Percentiles rank a stretch among this genome's conserved stretches.
Conservation (phyloP, 2,329 filamentous ascomycete genomes). For the Fusarium nisikadoi region DNA sequence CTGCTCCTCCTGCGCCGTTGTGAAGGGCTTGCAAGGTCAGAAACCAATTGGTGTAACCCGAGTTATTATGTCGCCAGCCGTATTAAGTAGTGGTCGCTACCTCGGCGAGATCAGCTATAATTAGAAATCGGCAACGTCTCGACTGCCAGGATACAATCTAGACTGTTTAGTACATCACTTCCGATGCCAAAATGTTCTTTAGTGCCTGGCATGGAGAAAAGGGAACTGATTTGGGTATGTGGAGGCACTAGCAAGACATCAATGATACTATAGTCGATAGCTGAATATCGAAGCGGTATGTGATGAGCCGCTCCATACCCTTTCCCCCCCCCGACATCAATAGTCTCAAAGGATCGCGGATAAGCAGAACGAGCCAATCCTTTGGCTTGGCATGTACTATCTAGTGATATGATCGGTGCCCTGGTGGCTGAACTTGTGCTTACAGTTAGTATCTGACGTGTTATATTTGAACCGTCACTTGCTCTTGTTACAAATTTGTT, state of each 20-base stretch:
- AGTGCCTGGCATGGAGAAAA: background rate
- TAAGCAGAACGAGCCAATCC: background rate
- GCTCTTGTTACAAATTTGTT: background rate
- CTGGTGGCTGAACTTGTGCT: background rate
- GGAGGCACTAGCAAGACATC: background rate
- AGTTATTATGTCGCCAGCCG: conserved; percentile 5
- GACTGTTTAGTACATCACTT: conserved; percentile 8
- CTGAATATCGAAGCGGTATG: conserved; percentile 19
- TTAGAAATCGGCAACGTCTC: conserved; percentile 18
- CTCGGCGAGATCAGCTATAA: conserved; percentile 28
- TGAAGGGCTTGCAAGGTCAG: background rate
- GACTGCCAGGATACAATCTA: background rate
- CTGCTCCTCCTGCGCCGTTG: background rate
- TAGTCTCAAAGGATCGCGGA: background rate
- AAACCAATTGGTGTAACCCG: conserved; percentile 17
- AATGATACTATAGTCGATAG: background rate
- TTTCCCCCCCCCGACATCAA: background rate
- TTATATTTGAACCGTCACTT: background rate
- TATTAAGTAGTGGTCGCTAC: conserved; percentile 4
- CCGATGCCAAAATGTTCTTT: conserved; percentile 9
- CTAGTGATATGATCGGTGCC: background rate
- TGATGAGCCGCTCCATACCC: conserved; percentile 4
- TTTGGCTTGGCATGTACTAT: background rate
- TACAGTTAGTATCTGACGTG: background rate
- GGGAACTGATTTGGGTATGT: background rate